phyloP scores from a whole-genome alignment of 495 filamentous ascomycete genomes.

The Sporormia fimetaria region DNA sequence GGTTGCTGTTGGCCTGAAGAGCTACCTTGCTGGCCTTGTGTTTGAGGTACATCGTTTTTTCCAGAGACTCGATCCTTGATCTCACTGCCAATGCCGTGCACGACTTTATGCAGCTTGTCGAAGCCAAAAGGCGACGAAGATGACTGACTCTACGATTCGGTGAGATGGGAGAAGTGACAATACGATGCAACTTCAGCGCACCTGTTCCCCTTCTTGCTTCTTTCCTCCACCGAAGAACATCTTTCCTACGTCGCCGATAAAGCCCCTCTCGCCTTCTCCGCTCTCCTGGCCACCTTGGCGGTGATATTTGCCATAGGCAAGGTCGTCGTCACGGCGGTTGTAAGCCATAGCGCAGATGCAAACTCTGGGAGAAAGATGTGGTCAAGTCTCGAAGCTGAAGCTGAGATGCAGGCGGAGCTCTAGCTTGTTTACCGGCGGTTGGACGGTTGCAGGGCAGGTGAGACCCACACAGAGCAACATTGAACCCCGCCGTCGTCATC shows the following conservation, averaged over 20 bases:
- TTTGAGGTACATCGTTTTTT: conserved; percentile 17
- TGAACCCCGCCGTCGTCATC: conserved; percentile 8
- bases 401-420: conserved; percentile 10
- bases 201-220: conserved; percentile 31
- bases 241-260: conserved; percentile 45
- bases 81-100: conserved; percentile 42
- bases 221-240: conserved; percentile 27
- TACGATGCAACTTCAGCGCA: too few relatives aligned
- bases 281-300: conserved; percentile 28
- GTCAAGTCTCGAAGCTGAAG: too few relatives aligned
- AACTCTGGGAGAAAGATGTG: too few relatives aligned
- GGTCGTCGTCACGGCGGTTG: conserved; percentile 34
- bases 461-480: background rate
- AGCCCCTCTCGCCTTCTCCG: conserved; percentile 38
- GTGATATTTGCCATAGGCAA: conserved; percentile 49
- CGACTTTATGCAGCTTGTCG: conserved; percentile 44
- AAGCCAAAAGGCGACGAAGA: conserved; percentile 44
- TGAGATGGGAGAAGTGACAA: conserved; percentile 12
- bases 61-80: conserved; percentile 39
- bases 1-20: conserved; percentile 1
- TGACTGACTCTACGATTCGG: too few relatives aligned
- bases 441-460: background rate
- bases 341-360: conserved; percentile 17
- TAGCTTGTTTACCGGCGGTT: background rate
- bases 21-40: conserved; percentile 8